Evolutionary conservation across 2,329 filamentous ascomycete species (phyloP), one percentile per base, ranked within the genome.

Genomic region (Dichotomopilus funicola): DNA sequence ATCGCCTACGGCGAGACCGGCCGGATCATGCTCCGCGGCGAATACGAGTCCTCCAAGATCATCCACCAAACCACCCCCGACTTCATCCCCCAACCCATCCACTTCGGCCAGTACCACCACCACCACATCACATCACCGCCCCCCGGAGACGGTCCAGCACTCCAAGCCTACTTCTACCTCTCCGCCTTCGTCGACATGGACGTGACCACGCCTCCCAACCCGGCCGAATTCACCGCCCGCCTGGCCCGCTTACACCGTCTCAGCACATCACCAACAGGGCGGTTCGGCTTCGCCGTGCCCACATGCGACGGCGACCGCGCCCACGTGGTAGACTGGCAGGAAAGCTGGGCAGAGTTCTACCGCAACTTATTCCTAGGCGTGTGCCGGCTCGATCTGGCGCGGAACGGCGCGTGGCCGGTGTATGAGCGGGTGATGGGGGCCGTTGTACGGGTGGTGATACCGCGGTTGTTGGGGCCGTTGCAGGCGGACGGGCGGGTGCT

Each of bases 201-300:
- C 19, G 50, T 62, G 5, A 45, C 35, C 33, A 49, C 46, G 0
- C 56, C 59, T 0, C 62, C 64, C 0, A 58, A 65, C 41, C 59
- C 63, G 1, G 49, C 33, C 2, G 41, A 55, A 27, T 58, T 66
- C 8, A 59, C 55, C 1, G 12, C 51, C 8, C 56, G 52, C 12
- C 56, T 67, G 1, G 65, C 65, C 1, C 54, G 58, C 2, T 12
- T 67, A 40, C 65, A 66, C 51, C 49, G 51, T 13, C 50, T 43
- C 7, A 65, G 51, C 44, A 31, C 11, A 8, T 64, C 65, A 7
- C 64, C 64, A 4, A 65, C 55, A 6, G 63, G 69, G 1, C 68
- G 68, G 54, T 74, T 74, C 51, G 72, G 71, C 0, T 74, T 72
- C 53, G 66, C 67, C 37, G 55, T 68, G 12, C 61, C 59, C 1